Percentiles rank a stretch among this genome's conserved stretches.
Evolutionary conservation across 129 eudicot species (phyloP).

Genomic region (Flaveria linearis): DNA sequence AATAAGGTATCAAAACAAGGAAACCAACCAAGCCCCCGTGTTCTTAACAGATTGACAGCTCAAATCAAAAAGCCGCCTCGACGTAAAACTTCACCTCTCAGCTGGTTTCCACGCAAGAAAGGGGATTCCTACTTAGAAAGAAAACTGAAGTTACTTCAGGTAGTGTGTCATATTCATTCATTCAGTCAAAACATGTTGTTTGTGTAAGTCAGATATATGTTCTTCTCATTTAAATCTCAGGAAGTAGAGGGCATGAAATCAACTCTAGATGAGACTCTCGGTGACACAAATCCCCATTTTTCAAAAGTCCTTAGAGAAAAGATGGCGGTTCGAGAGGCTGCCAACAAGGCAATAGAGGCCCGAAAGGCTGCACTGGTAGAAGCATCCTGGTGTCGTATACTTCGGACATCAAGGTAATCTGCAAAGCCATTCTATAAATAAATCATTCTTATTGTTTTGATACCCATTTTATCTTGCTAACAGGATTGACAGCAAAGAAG

Average conservation of each 20-base stretch:
- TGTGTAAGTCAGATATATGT: not conserved
- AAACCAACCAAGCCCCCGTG: conserved; percentile 45
- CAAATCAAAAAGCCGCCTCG: conserved; percentile 78
- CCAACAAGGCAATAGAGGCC: conserved; percentile 79
- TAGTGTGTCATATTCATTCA: conserved; percentile 19
- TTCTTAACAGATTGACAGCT: conserved; percentile 59
- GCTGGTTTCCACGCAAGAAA: conserved; percentile 97
- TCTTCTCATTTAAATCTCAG: conserved; percentile 34
- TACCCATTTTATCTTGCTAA: not conserved
- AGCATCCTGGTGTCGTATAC: conserved; percentile 98
- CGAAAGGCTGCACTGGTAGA: conserved; percentile 94
- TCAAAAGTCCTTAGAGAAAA: conserved; percentile 78
- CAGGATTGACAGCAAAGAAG: conserved; percentile 83
- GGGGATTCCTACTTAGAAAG: conserved; percentile 82
- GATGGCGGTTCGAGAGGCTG: conserved; percentile 88
- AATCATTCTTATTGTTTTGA: not conserved
- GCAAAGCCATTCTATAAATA: not conserved
- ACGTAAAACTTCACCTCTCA: conserved; percentile 80
- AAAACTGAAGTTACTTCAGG: conserved; percentile 81
- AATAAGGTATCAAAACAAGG: conserved; percentile 51
- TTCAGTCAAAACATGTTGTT: not conserved
- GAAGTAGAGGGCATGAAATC: conserved; percentile 92
- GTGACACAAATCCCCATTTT: conserved; percentile 90
- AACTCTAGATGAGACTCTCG: conserved; percentile 88
- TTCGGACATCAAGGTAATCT: conserved; percentile 70